Conservation (phyloP, 371 early-diverging fungal species). For the Entomophthora muscae region DNA sequence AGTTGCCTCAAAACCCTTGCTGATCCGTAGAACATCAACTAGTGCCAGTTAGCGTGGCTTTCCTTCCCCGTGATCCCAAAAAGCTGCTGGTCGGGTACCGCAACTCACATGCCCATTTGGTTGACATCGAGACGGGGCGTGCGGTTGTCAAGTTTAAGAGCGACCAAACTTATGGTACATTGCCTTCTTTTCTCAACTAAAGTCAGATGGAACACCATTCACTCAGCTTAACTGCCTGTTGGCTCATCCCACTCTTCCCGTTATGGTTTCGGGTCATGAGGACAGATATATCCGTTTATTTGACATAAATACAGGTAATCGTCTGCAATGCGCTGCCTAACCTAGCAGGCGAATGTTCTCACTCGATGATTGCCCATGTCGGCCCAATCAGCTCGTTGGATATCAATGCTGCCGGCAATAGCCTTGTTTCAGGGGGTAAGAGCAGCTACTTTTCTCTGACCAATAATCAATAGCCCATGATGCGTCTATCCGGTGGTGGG, state of each 20-base stretch:
- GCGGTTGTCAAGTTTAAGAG: conserved; percentile 30
- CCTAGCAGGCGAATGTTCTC: conserved; percentile 30
- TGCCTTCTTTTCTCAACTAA: too few relatives aligned
- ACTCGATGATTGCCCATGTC: conserved; percentile 44
- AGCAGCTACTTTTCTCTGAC: not conserved
- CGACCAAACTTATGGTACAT: conserved; percentile 43
- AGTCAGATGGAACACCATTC: conserved; percentile 31
- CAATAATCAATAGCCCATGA: conserved; percentile 41
- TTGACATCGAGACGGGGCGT: conserved; percentile 61
- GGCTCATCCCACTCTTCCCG: conserved; percentile 52
- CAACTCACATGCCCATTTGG: conserved; percentile 42
- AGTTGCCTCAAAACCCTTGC: not conserved
- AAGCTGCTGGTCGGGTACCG: conserved; percentile 45
- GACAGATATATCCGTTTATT: conserved; percentile 57
- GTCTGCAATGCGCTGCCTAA: too few relatives aligned
- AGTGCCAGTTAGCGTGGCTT: conserved; percentile 50
- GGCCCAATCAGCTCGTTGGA: conserved; percentile 51
- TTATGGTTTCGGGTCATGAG: conserved; percentile 60
- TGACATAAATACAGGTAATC: conserved; percentile 49
- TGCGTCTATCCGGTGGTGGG: conserved; percentile 64
- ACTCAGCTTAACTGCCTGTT: conserved; percentile 65
- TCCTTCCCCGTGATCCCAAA: conserved; percentile 32
- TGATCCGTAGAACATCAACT: conserved; percentile 12
- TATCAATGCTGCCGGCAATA: conserved; percentile 36
- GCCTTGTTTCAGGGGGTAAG: conserved; percentile 54